Percentiles rank a stretch among this genome's conserved stretches.
phyloP scores from a whole-genome alignment of 305 asterid genomes.

The Solanum hybrid region DNA sequence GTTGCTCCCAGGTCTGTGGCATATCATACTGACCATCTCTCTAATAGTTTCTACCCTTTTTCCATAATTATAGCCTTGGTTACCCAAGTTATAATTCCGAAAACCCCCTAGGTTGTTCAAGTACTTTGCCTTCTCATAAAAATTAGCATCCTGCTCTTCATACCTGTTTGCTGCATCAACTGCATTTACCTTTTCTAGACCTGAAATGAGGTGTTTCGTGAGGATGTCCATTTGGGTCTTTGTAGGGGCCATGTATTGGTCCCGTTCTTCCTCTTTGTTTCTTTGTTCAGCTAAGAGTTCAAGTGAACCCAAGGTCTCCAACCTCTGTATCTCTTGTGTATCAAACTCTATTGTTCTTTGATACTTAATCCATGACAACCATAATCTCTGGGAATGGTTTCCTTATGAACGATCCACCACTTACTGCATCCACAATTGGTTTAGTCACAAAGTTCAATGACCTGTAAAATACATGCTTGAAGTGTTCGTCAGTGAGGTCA shows the following conservation, averaged over 20 bases:
- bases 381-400: not conserved
- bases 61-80: too few relatives aligned
- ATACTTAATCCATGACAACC: not conserved
- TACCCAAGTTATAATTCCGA: too few relatives aligned
- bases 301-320: not conserved
- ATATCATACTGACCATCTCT: too few relatives aligned
- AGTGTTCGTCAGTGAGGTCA: not conserved
- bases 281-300: not conserved
- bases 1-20: too few relatives aligned
- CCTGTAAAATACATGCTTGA: not conserved
- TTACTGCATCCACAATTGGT: not conserved
- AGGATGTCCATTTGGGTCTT: not conserved
- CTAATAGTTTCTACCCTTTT: too few relatives aligned
- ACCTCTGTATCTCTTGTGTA: not conserved
- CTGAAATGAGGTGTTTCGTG: not conserved
- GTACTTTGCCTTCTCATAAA: too few relatives aligned
- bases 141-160: not conserved
- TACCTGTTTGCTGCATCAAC: not conserved
- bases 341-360: not conserved
- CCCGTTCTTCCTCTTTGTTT: not conserved
- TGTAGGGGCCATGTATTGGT: not conserved
- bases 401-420: not conserved
- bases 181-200: not conserved
- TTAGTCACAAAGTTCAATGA: not conserved
- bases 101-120: too few relatives aligned